Percentiles rank a stretch among this genome's conserved stretches.
Evolutionary conservation across 495 filamentous ascomycete species (phyloP).

Genomic region (Hyaloscypha hepaticicola): DNA sequence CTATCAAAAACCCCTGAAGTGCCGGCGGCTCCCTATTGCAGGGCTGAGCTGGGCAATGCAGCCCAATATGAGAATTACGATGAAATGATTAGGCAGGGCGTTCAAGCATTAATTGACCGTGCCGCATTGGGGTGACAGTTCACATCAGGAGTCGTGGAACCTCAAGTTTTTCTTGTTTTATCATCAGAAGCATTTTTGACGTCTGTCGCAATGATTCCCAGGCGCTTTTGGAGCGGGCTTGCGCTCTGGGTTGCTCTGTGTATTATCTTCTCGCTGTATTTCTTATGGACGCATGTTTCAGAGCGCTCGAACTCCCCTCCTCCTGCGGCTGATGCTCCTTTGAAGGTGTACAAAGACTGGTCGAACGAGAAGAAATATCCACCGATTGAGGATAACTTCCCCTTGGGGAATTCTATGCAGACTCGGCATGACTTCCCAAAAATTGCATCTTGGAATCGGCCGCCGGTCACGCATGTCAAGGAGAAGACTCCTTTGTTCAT

Average conservation of each 20-base stretch:
- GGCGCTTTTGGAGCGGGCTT: neutral
- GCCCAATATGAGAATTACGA: neutral
- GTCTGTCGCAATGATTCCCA: neutral
- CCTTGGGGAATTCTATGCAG: neutral
- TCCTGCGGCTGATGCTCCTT: no score
- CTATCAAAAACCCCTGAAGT: no score
- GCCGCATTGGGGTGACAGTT: neutral
- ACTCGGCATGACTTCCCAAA: neutral
- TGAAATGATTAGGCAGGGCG: neutral
- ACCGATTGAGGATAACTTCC: neutral
- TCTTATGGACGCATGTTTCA: neutral
- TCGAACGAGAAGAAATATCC: neutral
- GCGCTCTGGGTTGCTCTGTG: neutral
- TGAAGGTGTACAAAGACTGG: neutral
- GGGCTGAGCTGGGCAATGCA: no score
- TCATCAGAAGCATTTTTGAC: neutral
- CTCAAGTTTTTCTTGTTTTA: neutral
- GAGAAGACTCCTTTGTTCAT: neutral
- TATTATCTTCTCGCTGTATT: neutral
- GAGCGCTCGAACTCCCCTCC: neutral
- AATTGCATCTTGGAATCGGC: neutral
- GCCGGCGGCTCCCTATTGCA: no score
- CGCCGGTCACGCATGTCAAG: neutral
- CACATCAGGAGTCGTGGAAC: neutral
- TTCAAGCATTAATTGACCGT: neutral